Percentiles rank a stretch among this genome's conserved stretches.
These are phyloP conservation scores for Xanthoconium separans DNA, from an alignment of 1,284 basidiomycete genomes.

Conservation along the genomic window DNA sequence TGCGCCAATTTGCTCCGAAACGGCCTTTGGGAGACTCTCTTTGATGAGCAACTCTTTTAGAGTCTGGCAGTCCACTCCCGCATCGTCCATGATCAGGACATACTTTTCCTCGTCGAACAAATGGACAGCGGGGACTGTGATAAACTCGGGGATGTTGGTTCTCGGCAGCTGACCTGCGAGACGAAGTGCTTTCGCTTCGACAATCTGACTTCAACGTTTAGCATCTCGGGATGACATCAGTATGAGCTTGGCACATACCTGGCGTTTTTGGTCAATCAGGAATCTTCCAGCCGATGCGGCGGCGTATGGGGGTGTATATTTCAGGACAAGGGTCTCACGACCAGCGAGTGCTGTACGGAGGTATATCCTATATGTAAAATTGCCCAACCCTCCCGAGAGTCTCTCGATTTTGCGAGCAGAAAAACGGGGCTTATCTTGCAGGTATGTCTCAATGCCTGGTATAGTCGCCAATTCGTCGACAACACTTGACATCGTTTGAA, in stretches of 20 bases:
- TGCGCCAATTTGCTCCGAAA: conserved; percentile 46
- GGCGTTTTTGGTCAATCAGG: conserved; percentile 47
- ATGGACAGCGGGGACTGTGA: conserved; percentile 49
- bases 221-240: not conserved
- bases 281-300: conserved; percentile 24
- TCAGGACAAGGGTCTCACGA: conserved; percentile 48
- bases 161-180: conserved; percentile 36
- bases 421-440: conserved; percentile 39
- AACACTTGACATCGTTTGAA: conserved; percentile 15
- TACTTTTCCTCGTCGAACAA: conserved; percentile 47
- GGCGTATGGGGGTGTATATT: conserved; percentile 52
- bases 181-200: conserved; percentile 51
- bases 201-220: conserved; percentile 33
- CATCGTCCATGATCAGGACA: conserved; percentile 62
- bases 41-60: conserved; percentile 51
- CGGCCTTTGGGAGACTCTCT: conserved; percentile 30
- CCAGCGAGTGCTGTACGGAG: conserved; percentile 41
- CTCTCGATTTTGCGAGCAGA: conserved; percentile 31
- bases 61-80: conserved; percentile 40
- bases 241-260: conserved; percentile 42
- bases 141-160: conserved; percentile 31
- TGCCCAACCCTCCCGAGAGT: conserved; percentile 51
- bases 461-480: conserved; percentile 35
- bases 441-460: conserved; percentile 38
- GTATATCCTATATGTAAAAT: conserved; percentile 52